Base-by-base conservation (phyloP, 2,329 filamentous ascomycete species). In the Huntiella bhutanensis region DNA sequence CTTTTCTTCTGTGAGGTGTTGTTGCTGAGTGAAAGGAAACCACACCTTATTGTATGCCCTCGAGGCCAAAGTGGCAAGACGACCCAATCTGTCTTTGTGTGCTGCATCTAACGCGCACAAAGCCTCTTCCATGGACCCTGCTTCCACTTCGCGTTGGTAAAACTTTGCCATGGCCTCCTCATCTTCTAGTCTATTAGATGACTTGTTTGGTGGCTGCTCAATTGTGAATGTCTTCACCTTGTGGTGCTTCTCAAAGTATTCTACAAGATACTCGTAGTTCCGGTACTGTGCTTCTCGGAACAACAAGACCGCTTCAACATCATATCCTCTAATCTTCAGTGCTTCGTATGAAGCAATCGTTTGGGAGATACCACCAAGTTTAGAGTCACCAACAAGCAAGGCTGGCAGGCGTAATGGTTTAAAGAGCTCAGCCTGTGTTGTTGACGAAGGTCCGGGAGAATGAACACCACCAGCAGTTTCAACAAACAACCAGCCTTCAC, bases 11-110 rank as follows among this genome's bases (percentile, higher is more conserved):
- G 66, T 64, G 52, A 83, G 64, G 43, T 71, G 66, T 36, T 73
- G 73, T 51, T 92, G 84, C 54, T 92, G 84, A 0, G 83, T 87
- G 54, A 92, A 92, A 0, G 85, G 84, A 54, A 88, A 88, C 84
- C 84, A 92, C 34, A 92, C 85, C 2, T 65, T 66, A 7, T 69
- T 57, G 47, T 75, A 65, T 0, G 84, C 83, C 36, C 70, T 65
- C 1, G 61, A 56, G 0, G 75, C 62, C 71, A 88, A 77, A 1
- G 62, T 66, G 33, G 77, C 69, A 0, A 91, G 60, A 0, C 69
- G 63, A 1, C 64, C 56, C 10, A 85, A 65, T 3, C 81, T 71
- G 3, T 63, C 52, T 1, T 61, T 53, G 46, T 85, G 80, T 11
- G 64, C 68, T 2, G 57, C 52, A 1, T 71, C 58, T 1, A 87